Evolutionary conservation across 2,329 filamentous ascomycete genomes (phyloP).

Genomic region (Incumbomyces lentus): DNA sequence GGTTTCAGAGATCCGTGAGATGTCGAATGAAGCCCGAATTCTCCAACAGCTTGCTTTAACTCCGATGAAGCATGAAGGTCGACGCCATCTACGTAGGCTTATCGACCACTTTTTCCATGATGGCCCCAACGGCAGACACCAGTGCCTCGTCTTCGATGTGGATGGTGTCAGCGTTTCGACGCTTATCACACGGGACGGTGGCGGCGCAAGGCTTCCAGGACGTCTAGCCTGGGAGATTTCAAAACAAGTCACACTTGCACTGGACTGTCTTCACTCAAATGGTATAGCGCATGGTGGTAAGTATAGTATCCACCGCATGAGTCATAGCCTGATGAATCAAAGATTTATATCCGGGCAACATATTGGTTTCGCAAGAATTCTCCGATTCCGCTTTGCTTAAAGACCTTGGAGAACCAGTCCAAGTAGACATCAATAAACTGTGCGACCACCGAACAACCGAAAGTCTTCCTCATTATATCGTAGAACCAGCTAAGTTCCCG

Average conservation of each 20-base stretch:
- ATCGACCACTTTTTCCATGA: slow-evolving; percentile 16
- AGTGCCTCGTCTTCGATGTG: slow-evolving; percentile 19
- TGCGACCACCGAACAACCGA: too few relatives aligned
- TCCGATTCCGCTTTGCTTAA: slow-evolving; percentile 10
- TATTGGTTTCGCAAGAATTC: slow-evolving; percentile 10
- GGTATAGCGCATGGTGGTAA: too few relatives aligned
- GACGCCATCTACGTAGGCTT: slow-evolving; percentile 9
- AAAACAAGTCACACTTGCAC: too few relatives aligned
- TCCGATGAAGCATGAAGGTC: slow-evolving; percentile 10
- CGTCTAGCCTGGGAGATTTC: too few relatives aligned
- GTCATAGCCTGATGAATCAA: slow-evolving; percentile 6
- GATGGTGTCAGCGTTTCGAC: too few relatives aligned
- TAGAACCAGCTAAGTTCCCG: too few relatives aligned
- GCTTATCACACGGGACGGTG: too few relatives aligned
- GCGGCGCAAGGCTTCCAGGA: too few relatives aligned
- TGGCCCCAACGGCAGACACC: slow-evolving; percentile 21
- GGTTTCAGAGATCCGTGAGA: slow-evolving; percentile 8
- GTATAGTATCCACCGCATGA: slow-evolving; percentile 1
- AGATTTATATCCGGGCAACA: slow-evolving; percentile 18
- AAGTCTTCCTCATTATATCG: too few relatives aligned
- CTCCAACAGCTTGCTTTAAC: slow-evolving; percentile 9
- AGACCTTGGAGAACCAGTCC: slow-evolving; percentile 1
- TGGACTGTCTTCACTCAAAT: too few relatives aligned
- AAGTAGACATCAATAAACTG: too few relatives aligned
- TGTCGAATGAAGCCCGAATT: slow-evolving; percentile 9